Evolutionary conservation across 2,329 filamentous ascomycete genomes (phyloP), one percentile per base, ranked within the genome.

Genomic region (Trichocomaceae sp.): DNA sequence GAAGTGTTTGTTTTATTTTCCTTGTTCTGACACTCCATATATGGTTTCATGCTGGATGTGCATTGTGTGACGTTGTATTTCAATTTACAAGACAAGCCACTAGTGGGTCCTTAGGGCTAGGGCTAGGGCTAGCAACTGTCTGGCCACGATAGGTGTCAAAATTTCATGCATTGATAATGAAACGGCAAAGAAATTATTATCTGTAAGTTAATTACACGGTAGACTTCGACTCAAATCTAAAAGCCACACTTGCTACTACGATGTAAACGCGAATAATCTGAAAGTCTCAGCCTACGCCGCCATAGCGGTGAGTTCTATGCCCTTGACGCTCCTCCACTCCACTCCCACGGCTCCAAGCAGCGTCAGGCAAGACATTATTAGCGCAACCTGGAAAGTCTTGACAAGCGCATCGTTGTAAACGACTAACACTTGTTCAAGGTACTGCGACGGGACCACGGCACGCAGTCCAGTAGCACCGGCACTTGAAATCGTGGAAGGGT

Each of bases 401-500:
- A 19, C 9, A 13, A 49, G 12, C 8, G 47, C 47, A 2, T 33
- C 47, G 12, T 37, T 51, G 35, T 51, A 51, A 22, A n/a, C 31
- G 6, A 23, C 48, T 6, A 51, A 19, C 19, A 51, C 35, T 19
- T 26, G 12, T 2, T 26, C 22, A 2, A 50, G 29, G 12, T 50
- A 37, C 13, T 35, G 29, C n/a, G 23, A 19, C 4, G 47, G 47
- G 26, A 50, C 35, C 5, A 50, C 17, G n/a, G 1, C 17, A 19
- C 35, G 47, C 4, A 50, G 26, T 37, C 53, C 39, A 58, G 72
- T 74, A 1, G 72, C 72, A 5, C 72, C 72, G 5, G 64, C 61
- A 3, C 63, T 56, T 6, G 70, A 45, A 0, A 74, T 60, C 20
- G 61, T 62, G 0, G 50, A 52, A 1, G 66, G 62, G 51, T 72